A percentile compares a stretch with the other conserved stretches of the same genome.
Conservation (phyloP, 805 yeast species). For the Spathaspora arborariae region DNA sequence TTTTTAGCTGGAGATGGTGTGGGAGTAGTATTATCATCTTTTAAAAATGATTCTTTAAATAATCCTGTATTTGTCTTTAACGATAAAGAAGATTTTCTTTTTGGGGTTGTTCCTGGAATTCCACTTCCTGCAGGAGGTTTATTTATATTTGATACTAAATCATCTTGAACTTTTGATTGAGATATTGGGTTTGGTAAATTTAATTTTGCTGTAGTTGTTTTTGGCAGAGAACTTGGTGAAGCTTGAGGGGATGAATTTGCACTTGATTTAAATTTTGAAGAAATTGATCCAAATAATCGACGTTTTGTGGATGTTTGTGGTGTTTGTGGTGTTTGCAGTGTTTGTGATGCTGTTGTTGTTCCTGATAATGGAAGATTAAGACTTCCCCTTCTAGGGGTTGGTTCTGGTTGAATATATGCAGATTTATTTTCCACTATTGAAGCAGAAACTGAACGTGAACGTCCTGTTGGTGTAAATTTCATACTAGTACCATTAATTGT, state of each 20-base stretch:
- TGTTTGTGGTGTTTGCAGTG: constrained; percentile 11
- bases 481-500: neutral
- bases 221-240: constrained; percentile 3
- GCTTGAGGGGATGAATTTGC: neutral
- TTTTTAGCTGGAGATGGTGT: neutral
- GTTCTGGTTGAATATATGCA: constrained; percentile 3
- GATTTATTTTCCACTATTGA: constrained; percentile 9
- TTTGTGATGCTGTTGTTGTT: constrained; percentile 11
- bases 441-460: constrained; percentile 21
- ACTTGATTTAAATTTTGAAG: constrained; percentile 36
- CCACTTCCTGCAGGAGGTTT: constrained; percentile 24
- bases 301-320: constrained; percentile 10
- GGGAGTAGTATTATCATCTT: constrained; percentile 4
- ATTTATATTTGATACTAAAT: constrained; percentile 14
- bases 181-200: constrained; percentile 5
- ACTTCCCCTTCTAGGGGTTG: constrained; percentile 11
- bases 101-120: neutral
- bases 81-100: constrained; percentile 9
- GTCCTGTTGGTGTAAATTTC: neutral
- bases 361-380: constrained; percentile 8
- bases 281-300: constrained; percentile 31
- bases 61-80: constrained; percentile 6
- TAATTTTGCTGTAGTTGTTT: constrained; percentile 9
- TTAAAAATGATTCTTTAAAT: constrained; percentile 7
- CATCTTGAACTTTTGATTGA: constrained; percentile 16